Evolutionary conservation across 331 rosid species (phyloP), one percentile per base, ranked within the genome.

Genomic region (Dryas integrifolia): DNA sequence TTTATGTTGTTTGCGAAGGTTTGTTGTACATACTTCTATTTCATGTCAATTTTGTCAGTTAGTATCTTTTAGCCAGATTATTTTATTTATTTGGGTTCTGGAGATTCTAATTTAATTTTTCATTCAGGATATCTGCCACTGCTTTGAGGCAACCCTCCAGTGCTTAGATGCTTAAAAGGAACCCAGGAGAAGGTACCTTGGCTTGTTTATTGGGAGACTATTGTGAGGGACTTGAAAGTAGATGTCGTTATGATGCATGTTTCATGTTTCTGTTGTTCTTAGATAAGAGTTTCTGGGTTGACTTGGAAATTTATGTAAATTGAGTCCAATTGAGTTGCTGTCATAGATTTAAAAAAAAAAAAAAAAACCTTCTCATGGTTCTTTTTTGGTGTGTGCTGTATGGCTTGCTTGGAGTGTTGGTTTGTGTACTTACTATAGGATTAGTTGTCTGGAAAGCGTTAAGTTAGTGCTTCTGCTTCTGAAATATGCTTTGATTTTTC

Each of bases 171-270:
- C 96, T 84, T 82, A 66, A 55, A 85, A 80, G 96, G 98, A 87
- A 90, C 86, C 82, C 93, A 76, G 96, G 92, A 92, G 99, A 96
- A 96, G 99, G 99, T 96, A 96, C 88, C 97, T 85, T 88, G 90
- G 98, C 75, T 92, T 88, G 96, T 86, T 86, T 87, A 83, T 87
- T 87, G 73, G 97, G 99, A 83, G 89, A 88, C 77, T 81, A 64
- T 79, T 88, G 87, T 76, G 85, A 76, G 83, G 80, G 67, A 43
- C 11, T 72, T 85, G 66, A 75, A 81, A 76, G 70, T 79, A 72
- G 59, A 72, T 75, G 38, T 66, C 41, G 7, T 80, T 48, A 58
- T 61, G 41, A 73, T 76, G 65, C 62, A 56, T 67, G 70, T 43
- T 44, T 16, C 69, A 4, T 62, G 12, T 75, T 66, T 40, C 21